Base-by-base conservation (phyloP, 1,139 yeast genomes). In the Yamadazyma mexicana region DNA sequence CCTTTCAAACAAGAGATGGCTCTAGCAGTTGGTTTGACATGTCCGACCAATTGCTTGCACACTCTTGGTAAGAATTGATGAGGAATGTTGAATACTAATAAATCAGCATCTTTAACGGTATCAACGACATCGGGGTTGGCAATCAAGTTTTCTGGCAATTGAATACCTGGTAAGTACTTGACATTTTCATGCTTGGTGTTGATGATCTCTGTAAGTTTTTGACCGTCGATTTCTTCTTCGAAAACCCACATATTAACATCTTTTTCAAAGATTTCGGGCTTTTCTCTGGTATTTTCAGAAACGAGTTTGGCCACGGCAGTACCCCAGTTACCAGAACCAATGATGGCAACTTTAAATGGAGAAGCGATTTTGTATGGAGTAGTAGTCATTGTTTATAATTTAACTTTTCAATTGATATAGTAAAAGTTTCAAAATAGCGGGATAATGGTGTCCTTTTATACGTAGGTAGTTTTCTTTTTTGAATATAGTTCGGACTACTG, bases 191-290 rank as follows among this genome's bases (percentile, higher is more conserved):
- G 97, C 47, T 78, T 70, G 32, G 79, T 71, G 71, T 91, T 91
- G 66, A 91, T 89, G 59, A 87, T 87, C 45, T 87, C 91, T 23
- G 97, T 87, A 56, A 91, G 73, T 44, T 80, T 87, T 62, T 66
- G 64, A 44, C 84, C 96, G 39, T 80, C 81, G 40, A 82, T 66
- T 45, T 73, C 61, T 66, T 91, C 98, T 64, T 91, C 91, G 56
- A 74, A 87, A 22, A 91, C 98, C 98, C 98, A 91, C 97, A 91
- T 89, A 52, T 81, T 79, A 34, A 91, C 96, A 36, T 75, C 67
- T 42, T 68, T 63, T 39, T 78, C 76, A 59, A 91, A 91, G 48
- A 86, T 63, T 31, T 79, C 71, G 17, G 88, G 81, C 64, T 85
- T 75, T 51, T 77, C 83, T 31, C 71, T 72, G 34, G 91, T 70